Evolutionary conservation across 2,329 filamentous ascomycete genomes (phyloP).

Genomic region (Graphium sp.): DNA sequence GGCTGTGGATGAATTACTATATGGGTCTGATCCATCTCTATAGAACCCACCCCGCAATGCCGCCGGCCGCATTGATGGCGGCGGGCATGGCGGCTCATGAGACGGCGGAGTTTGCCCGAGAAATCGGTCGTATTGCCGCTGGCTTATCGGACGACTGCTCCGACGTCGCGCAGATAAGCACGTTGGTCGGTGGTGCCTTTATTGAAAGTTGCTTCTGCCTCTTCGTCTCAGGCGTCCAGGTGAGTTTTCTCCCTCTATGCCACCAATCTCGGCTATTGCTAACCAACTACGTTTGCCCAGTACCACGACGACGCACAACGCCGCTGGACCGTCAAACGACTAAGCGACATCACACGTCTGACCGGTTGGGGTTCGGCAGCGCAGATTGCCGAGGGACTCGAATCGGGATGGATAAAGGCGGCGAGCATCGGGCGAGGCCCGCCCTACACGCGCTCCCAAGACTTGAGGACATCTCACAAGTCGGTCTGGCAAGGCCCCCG

Average conservation of each 20-base stretch:
- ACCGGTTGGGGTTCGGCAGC: constrained; percentile 79
- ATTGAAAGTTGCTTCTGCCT: constrained; percentile 70
- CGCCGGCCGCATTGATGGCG: constrained; percentile 75
- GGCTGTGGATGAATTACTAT: constrained; percentile 77
- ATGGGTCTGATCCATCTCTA: constrained; percentile 72
- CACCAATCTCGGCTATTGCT: constrained; percentile 2
- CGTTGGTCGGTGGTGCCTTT: constrained; percentile 61
- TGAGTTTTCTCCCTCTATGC: constrained; percentile 13
- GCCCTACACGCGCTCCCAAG: constrained; percentile 40
- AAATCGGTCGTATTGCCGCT: constrained; percentile 66
- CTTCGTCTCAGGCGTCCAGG: constrained; percentile 72
- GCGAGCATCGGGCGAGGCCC: constrained; percentile 60
- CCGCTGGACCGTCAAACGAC: constrained; percentile 56
- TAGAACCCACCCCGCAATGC: constrained; percentile 76
- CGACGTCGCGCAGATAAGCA: constrained; percentile 45
- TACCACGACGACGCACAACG: constrained; percentile 58
- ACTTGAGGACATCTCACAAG: constrained; percentile 17
- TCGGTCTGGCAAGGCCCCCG: constrained; percentile 31
- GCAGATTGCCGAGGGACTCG: constrained; percentile 70
- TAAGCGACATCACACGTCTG: constrained; percentile 59
- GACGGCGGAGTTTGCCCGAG: constrained; percentile 54
- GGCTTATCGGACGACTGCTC: constrained; percentile 45
- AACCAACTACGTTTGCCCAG: constrained; percentile 20
- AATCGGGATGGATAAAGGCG: constrained; percentile 67
- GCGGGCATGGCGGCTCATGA: constrained; percentile 59